These are phyloP conservation scores for Entomortierella parvispora DNA, from an alignment of 192 early-diverging fungal genomes.

Conservation along the genomic window DNA sequence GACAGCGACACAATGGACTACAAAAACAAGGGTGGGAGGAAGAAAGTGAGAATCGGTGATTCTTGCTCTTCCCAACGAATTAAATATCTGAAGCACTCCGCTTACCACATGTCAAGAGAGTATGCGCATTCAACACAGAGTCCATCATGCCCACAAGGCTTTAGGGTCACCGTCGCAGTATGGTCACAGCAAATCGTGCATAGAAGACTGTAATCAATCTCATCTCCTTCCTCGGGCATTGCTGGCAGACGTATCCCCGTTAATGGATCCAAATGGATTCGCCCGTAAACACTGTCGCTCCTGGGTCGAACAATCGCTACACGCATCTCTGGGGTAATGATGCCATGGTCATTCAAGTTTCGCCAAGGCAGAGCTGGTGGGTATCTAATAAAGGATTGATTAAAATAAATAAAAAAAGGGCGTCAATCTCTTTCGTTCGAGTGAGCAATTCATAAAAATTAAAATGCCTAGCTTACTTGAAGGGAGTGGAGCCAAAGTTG, in stretches of 20 bases:
- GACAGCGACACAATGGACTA: constrained; percentile 43
- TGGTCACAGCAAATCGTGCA: constrained; percentile 62
- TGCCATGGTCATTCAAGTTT: constrained; percentile 45
- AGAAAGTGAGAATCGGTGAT: not conserved
- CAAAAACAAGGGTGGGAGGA: not conserved
- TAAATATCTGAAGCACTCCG: too few relatives aligned
- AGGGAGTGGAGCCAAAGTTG: constrained; percentile 70
- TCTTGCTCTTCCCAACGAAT: too few relatives aligned
- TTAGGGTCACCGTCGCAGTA: constrained; percentile 49
- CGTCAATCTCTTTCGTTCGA: not conserved
- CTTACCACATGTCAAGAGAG: constrained; percentile 50
- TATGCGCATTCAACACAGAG: constrained; percentile 57
- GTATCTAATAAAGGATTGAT: constrained; percentile 34
- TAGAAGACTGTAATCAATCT: constrained; percentile 42
- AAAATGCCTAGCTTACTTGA: too few relatives aligned
- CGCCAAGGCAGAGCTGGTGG: constrained; percentile 47
- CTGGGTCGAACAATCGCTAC: constrained; percentile 47
- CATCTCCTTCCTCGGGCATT: constrained; percentile 35
- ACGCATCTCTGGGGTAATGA: constrained; percentile 37
- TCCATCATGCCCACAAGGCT: constrained; percentile 60
- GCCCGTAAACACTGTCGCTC: constrained; percentile 52
- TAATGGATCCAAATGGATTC: constrained; percentile 31
- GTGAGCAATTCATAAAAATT: too few relatives aligned
- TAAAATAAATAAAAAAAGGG: not conserved
- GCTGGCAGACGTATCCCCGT: constrained; percentile 25